A percentile compares a stretch with the other conserved stretches of the same genome.
These are phyloP conservation scores for Coemansia sp. DNA, from an alignment of 192 early-diverging fungal genomes.

Conservation along the genomic window DNA sequence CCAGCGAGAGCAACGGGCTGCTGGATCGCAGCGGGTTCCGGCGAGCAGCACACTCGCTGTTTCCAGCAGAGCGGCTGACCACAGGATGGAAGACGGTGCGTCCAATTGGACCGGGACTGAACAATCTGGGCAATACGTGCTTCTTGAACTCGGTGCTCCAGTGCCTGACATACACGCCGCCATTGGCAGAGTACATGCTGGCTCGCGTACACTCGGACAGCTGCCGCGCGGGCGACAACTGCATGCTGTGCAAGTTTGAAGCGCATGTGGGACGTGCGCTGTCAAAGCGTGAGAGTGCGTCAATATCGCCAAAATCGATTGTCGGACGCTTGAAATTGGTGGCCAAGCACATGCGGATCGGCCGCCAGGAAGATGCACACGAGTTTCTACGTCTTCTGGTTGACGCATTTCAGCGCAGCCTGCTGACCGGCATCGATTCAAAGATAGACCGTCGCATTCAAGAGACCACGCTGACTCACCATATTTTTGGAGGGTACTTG, in stretches of 20 bases:
- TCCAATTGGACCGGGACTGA: slow-evolving; percentile 66
- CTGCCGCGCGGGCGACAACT: slow-evolving; percentile 64
- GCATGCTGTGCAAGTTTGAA: slow-evolving; percentile 75
- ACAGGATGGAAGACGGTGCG: slow-evolving; percentile 58
- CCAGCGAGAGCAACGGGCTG: slow-evolving; percentile 15
- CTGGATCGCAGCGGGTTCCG: slow-evolving; percentile 68
- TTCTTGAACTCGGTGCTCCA: slow-evolving; percentile 81
- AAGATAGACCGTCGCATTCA: slow-evolving; percentile 71
- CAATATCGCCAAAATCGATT: slow-evolving; percentile 66
- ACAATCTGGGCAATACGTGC: slow-evolving; percentile 76
- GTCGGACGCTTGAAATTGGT: slow-evolving; percentile 67
- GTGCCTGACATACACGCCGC: slow-evolving; percentile 74
- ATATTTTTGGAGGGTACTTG: slow-evolving; percentile 81
- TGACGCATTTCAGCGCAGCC: slow-evolving; percentile 68
- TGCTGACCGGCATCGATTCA: slow-evolving; percentile 59
- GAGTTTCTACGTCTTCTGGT: slow-evolving; percentile 77
- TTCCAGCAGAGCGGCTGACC: slow-evolving; percentile 58
- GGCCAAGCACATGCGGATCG: slow-evolving; percentile 73
- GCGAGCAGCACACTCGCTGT: slow-evolving; percentile 58
- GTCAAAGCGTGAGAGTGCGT: slow-evolving; percentile 43
- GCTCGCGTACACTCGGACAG: slow-evolving; percentile 58
- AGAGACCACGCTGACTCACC: slow-evolving; percentile 73
- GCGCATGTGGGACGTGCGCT: slow-evolving; percentile 63
- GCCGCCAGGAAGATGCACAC: slow-evolving; percentile 88
- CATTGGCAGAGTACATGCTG: slow-evolving; percentile 68